A percentile compares a stretch with the other conserved stretches of the same genome.
Evolutionary conservation across 208 protist genomes (phyloP).

Genomic region (Wallacemonas sp.): DNA sequence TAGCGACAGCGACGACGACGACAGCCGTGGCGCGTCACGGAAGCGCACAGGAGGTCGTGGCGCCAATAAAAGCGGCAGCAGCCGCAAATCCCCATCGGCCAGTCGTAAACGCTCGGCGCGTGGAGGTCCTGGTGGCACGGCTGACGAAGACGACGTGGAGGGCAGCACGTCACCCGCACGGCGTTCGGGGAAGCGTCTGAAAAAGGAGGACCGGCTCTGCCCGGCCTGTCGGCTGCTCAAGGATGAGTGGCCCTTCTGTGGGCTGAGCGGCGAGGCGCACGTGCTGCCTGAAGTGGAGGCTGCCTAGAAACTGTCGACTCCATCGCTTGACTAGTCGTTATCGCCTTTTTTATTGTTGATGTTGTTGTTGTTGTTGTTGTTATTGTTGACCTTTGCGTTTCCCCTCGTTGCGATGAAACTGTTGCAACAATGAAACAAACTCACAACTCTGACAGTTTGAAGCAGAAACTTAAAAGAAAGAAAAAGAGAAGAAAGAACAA

Average conservation of each 20-base stretch:
- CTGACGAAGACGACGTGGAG: slow-evolving; percentile 6
- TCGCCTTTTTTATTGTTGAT: background rate
- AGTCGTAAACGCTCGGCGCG: background rate
- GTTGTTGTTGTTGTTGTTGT: background rate
- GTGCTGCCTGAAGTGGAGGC: slow-evolving; percentile 13
- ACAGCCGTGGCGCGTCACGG: background rate
- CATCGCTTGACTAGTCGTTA: background rate
- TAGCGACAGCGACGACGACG: background rate
- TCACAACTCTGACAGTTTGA: background rate
- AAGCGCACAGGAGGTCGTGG: background rate
- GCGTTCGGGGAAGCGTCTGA: background rate
- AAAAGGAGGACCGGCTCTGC: slow-evolving; percentile 29
- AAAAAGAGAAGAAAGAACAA: background rate
- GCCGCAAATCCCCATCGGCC: background rate
- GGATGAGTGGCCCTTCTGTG: slow-evolving; percentile 68
- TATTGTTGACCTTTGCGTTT: background rate
- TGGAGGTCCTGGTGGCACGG: background rate
- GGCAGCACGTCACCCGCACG: background rate
- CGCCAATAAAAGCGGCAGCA: background rate
- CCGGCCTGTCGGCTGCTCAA: slow-evolving; percentile 44
- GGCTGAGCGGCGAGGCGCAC: slow-evolving; percentile 55
- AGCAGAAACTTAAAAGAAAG: background rate
- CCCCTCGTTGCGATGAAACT: background rate
- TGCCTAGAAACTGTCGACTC: background rate
- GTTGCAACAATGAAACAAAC: no score